Base-by-base conservation (phyloP, 2,329 filamentous ascomycete species). In the Zarea fungicola region DNA sequence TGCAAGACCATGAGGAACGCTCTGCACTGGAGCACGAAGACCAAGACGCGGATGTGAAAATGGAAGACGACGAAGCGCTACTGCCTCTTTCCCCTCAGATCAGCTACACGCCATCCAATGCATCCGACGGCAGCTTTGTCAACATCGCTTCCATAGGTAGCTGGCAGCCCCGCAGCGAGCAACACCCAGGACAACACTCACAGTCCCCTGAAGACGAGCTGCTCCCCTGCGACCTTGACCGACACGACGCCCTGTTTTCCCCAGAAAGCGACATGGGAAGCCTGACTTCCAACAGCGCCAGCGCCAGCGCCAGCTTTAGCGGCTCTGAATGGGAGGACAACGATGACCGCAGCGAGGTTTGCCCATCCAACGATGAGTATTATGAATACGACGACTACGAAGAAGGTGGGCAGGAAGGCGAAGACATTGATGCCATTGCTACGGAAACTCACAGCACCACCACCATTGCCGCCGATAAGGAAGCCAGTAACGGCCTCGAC, bases 361-460 rank as follows among this genome's bases (percentile, higher is more conserved):
- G 9, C 4, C 3, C 11, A 2, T 16, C 25, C 7, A 6, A 2
- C 9, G 16, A 23, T 1, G 31, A 28, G 2, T 21, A 25, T 11
- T 18, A 35, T 21, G 42, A 40, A 16, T 18, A 25, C 18, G 43
- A 19, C 19, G 16, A 37, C 18, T 21, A 22, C 21, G 22, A 32
- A n/a, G n/a, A 29, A 13, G 7, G 13, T 29, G 26, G 13, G 13
- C 7, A 29, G 13, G 7, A 29, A 7, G 26, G 13, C 26, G 26
- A 29, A 13, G 26, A 29, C 13, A 13, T 29, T 13, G 26, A 29
- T 13, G 13, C 19, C 7, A 11, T 22, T 21, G 41, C 26, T 16
- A 47, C 44, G 19, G 44, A 47, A 11, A 41, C 35, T 10, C 44
- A 21, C 44, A 47, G 35, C 44, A 46, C 25, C 43, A 46, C 32